Evolutionary conservation across 116 monocot genomes (phyloP).

Genomic region (Trichopus zeylanicus): DNA sequence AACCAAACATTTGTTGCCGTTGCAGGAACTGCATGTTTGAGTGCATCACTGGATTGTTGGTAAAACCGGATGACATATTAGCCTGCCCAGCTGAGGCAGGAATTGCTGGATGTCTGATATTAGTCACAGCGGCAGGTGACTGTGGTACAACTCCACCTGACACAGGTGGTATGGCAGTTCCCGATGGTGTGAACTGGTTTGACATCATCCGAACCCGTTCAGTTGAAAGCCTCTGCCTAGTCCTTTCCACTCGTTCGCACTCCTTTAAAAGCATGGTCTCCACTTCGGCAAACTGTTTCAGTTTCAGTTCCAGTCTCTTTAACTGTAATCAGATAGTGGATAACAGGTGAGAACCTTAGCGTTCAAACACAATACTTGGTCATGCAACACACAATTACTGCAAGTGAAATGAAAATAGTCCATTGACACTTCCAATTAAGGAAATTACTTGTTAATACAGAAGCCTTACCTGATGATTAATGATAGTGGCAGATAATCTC

Average conservation of each 20-base stretch:
- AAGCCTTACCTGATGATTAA: slow-evolving; percentile 73
- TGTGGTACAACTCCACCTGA: slow-evolving; percentile 4
- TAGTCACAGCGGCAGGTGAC: slow-evolving; percentile 15
- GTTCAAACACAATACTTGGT: too few species aligned
- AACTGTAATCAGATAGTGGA: slow-evolving; percentile 56
- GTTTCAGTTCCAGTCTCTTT: slow-evolving; percentile 89
- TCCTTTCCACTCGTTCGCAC: slow-evolving; percentile 80
- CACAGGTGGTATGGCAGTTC: slow-evolving; percentile 13
- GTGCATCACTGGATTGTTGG: slow-evolving; percentile 31
- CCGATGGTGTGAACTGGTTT: slow-evolving; percentile 18
- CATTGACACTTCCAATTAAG: too few species aligned
- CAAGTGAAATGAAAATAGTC: too few species aligned
- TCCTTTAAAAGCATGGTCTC: slow-evolving; percentile 89
- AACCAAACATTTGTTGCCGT: slow-evolving; percentile 43
- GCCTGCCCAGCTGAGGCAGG: slow-evolving; percentile 28
- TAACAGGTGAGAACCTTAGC: too few species aligned
- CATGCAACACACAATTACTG: too few species aligned
- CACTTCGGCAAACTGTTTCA: slow-evolving; percentile 94
- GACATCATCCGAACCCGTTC: slow-evolving; percentile 61
- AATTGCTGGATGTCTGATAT: slow-evolving; percentile 20
- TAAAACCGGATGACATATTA: slow-evolving; percentile 31
- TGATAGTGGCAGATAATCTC: slow-evolving; percentile 67
- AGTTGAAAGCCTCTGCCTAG: slow-evolving; percentile 58
- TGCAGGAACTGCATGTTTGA: slow-evolving; percentile 56
- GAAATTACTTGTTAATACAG: neutral